Evolutionary conservation across 176 grass and related monocot genomes (phyloP).

Genomic region (Aegilops tauschii): DNA sequence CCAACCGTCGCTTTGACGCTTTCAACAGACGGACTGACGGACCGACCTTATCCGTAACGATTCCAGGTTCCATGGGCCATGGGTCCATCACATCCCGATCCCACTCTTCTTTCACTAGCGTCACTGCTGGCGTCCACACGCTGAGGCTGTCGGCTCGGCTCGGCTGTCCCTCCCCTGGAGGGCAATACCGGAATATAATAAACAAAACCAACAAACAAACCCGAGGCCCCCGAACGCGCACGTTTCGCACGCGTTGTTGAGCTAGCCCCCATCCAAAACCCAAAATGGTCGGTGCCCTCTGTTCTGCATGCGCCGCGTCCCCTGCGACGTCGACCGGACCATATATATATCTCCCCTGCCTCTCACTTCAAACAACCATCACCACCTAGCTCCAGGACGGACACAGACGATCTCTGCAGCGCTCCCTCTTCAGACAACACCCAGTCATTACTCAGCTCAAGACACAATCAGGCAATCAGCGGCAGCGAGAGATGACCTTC

Average conservation of each 20-base stretch:
- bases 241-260: slow-evolving; percentile 25
- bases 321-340: not conserved
- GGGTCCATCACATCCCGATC: too few species aligned
- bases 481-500: not conserved
- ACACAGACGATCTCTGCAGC: too few species aligned
- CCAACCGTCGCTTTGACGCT: not conserved
- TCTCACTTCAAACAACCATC: not conserved
- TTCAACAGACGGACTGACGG: not conserved
- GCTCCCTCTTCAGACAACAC: too few species aligned
- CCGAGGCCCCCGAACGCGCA: not conserved
- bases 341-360: too few species aligned
- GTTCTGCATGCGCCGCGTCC: slow-evolving; percentile 5
- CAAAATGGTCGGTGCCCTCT: not conserved
- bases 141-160: not conserved
- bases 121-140: not conserved
- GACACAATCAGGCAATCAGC: too few species aligned
- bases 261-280: not conserved
- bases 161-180: not conserved
- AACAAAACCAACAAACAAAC: not conserved
- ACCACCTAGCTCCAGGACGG: not conserved
- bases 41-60: not conserved
- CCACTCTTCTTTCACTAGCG: too few species aligned
- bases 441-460: too few species aligned
- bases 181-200: not conserved
- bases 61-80: too few species aligned